Conservation (phyloP, 1,284 basidiomycete genomes). For the Porodaedalea pini region DNA sequence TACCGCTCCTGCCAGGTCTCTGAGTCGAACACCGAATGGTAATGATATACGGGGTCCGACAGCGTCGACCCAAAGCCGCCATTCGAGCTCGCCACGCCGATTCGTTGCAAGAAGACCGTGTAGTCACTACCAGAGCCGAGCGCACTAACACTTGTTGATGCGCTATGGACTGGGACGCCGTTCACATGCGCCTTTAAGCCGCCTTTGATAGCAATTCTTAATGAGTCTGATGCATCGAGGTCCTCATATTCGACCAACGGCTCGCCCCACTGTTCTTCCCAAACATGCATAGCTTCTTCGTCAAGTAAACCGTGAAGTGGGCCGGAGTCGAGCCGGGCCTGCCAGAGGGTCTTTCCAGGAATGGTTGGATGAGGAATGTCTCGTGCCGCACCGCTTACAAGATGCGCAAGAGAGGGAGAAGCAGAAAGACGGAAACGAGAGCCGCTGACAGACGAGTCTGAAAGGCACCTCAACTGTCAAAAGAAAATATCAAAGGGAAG, state of each 20-base stretch:
- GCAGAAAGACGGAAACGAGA: slow-evolving; percentile 52
- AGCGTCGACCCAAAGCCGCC: slow-evolving; percentile 46
- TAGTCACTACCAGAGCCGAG: slow-evolving; percentile 62
- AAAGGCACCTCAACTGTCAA: slow-evolving; percentile 4
- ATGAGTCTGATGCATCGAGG: slow-evolving; percentile 30
- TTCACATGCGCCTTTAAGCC: slow-evolving; percentile 27
- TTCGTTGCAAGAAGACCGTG: slow-evolving; percentile 45
- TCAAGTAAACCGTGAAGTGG: slow-evolving; percentile 36
- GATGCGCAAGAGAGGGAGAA: slow-evolving; percentile 79
- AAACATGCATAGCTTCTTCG: slow-evolving; percentile 13
- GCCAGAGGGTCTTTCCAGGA: slow-evolving; percentile 56
- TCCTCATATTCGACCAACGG: slow-evolving; percentile 16
- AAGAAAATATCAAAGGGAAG: slow-evolving; percentile 5
- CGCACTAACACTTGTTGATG: slow-evolving; percentile 32
- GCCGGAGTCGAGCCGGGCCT: slow-evolving; percentile 55
- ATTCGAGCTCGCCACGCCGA: slow-evolving; percentile 53
- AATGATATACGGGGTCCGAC: slow-evolving; percentile 69
- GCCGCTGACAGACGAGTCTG: slow-evolving; percentile 69
- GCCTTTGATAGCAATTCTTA: slow-evolving; percentile 26
- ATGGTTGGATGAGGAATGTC: slow-evolving; percentile 61
- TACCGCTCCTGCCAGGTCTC: slow-evolving; percentile 69
- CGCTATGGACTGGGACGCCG: slow-evolving; percentile 6
- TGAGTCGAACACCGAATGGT: slow-evolving; percentile 75
- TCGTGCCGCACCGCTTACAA: slow-evolving; percentile 65
- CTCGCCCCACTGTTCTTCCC: slow-evolving; percentile 12